phyloP scores from a whole-genome alignment of 495 filamentous ascomycete genomes.

The Elasticomyces elasticus region DNA sequence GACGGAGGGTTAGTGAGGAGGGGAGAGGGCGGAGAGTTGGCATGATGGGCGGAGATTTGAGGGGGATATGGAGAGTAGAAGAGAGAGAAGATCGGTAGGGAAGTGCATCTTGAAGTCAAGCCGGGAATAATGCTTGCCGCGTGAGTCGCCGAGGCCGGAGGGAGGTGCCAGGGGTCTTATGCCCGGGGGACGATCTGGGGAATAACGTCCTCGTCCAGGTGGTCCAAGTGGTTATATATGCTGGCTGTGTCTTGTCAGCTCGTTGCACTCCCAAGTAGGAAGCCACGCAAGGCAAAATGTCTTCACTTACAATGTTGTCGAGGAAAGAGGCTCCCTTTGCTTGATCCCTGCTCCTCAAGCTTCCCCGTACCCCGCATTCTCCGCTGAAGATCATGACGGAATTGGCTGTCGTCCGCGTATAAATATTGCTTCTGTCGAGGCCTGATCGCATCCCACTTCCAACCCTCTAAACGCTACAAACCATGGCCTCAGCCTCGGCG shows the following conservation, averaged over 20 bases:
- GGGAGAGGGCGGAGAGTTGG: background rate
- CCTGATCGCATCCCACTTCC: background rate
- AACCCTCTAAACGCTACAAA: background rate
- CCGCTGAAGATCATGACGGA: background rate
- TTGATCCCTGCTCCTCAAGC: background rate
- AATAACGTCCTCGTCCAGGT: background rate
- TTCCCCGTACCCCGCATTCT: background rate
- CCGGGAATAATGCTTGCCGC: constrained; percentile 1
- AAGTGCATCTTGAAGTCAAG: background rate
- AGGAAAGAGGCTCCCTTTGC: background rate
- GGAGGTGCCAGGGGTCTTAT: background rate
- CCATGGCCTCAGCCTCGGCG: constrained; percentile 1
- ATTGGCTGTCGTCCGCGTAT: background rate
- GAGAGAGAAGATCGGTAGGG: background rate
- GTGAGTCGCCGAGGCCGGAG: background rate
- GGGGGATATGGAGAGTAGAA: background rate
- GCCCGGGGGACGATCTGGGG: background rate
- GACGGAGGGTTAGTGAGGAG: background rate
- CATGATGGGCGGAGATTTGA: background rate
- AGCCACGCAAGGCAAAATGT: background rate
- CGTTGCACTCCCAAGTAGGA: too few relatives aligned
- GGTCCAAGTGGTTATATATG: too few relatives aligned
- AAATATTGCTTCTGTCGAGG: background rate
- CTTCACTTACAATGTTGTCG: background rate
- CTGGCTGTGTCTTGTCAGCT: too few relatives aligned